phyloP scores from a whole-genome alignment of 1,284 basidiomycete species.

The Ustilago sp. region DNA sequence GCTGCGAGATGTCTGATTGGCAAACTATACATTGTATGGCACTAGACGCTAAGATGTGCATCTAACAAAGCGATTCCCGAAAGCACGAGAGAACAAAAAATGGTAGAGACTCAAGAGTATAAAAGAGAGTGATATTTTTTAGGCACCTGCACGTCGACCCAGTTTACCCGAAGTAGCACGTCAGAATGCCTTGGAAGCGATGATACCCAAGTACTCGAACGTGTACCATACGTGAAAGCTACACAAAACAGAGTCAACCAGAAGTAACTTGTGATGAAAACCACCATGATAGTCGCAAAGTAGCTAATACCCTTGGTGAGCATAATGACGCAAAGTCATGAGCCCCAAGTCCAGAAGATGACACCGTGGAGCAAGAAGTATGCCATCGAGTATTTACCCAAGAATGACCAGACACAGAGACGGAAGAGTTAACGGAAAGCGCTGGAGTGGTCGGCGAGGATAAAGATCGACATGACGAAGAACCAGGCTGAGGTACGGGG shows the following conservation, averaged over 20 bases:
- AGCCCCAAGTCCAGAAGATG: conserved; percentile 62
- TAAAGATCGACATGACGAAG: conserved; percentile 56
- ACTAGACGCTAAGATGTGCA: neutral
- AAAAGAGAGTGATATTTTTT: conserved; percentile 4
- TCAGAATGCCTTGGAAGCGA: conserved; percentile 60
- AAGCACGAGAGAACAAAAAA: neutral
- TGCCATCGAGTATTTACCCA: conserved; percentile 60
- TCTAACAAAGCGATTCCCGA: neutral
- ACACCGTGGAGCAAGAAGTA: conserved; percentile 61
- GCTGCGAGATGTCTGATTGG: neutral
- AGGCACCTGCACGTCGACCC: conserved; percentile 44
- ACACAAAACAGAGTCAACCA: conserved; percentile 51
- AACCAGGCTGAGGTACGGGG: conserved; percentile 47
- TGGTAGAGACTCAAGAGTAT: conserved; percentile 16
- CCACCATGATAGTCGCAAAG: conserved; percentile 55
- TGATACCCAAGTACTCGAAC: conserved; percentile 60
- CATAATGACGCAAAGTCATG: conserved; percentile 54
- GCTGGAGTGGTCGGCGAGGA: conserved; percentile 54
- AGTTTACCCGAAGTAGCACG: conserved; percentile 51
- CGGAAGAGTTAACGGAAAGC: conserved; percentile 57
- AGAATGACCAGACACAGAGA: conserved; percentile 54
- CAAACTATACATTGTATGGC: conserved; percentile 12
- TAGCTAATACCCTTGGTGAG: conserved; percentile 44
- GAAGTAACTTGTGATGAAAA: conserved; percentile 54
- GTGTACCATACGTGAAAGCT: conserved; percentile 52